Conservation (phyloP, 768 basidiomycete genomes). For the Ramaria sp. region DNA sequence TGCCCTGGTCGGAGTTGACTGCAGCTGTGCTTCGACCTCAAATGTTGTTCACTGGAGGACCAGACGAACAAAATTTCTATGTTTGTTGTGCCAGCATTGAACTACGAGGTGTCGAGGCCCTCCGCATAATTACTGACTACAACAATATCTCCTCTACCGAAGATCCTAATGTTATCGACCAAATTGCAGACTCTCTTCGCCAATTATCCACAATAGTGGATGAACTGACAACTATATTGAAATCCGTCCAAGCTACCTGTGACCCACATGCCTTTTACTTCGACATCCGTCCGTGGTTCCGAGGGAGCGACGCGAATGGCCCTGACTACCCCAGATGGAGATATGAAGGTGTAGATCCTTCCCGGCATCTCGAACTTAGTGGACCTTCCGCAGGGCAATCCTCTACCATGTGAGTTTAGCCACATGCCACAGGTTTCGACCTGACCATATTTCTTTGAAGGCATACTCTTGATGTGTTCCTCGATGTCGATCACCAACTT, state of each 20-base stretch:
- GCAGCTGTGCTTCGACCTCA: constrained; percentile 70
- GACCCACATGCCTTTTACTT: constrained; percentile 87
- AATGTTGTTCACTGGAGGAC: constrained; percentile 73
- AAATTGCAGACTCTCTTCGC: constrained; percentile 62
- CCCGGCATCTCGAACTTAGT: constrained; percentile 51
- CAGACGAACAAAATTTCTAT: constrained; percentile 83
- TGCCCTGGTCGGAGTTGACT: constrained; percentile 87
- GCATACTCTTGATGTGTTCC: constrained; percentile 73
- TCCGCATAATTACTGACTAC: constrained; percentile 83
- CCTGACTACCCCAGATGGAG: constrained; percentile 48
- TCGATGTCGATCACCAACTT: constrained; percentile 83
- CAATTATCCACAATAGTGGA: constrained; percentile 61
- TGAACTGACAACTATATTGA: constrained; percentile 60
- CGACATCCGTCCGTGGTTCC: constrained; percentile 87
- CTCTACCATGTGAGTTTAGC: constrained; percentile 50
- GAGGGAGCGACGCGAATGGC: constrained; percentile 61
- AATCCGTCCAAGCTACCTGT: constrained; percentile 56
- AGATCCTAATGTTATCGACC: not conserved
- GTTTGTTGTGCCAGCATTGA: constrained; percentile 75
- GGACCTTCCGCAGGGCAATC: constrained; percentile 96
- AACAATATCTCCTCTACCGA: constrained; percentile 44
- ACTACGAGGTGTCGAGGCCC: constrained; percentile 74
- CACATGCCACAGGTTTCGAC: constrained; percentile 22
- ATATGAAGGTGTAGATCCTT: constrained; percentile 65
- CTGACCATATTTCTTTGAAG: not conserved